Conservation (phyloP, 2,329 filamentous ascomycete species). For the Bipolaris cookei region DNA sequence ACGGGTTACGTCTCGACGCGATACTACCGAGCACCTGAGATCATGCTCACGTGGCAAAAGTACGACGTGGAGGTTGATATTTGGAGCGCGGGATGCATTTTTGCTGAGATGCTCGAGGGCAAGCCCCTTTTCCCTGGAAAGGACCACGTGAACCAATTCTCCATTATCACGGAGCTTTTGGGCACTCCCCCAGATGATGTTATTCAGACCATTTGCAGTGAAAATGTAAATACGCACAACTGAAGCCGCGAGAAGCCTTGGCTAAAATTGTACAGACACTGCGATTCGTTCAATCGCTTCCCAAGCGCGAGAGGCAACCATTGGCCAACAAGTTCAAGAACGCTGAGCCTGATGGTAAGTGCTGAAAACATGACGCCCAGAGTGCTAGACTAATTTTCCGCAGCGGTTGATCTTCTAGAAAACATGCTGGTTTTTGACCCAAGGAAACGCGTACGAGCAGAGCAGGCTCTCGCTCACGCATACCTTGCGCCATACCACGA, state of each 20-base stretch:
- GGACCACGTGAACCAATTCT: conserved; percentile 99
- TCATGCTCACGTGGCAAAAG: conserved; percentile 99
- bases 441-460: conserved; percentile 90
- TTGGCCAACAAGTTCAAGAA: conserved; percentile 92
- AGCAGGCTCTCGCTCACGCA: conserved; percentile 84
- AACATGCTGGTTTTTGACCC: conserved; percentile 98
- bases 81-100: conserved; percentile 99
- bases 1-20: conserved; percentile 98
- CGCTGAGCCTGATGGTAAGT: conserved; percentile 80
- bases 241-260: neutral
- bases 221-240: conserved; percentile 70
- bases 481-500: conserved; percentile 98
- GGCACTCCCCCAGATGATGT: conserved; percentile 98
- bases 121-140: conserved; percentile 98
- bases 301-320: conserved; percentile 90
- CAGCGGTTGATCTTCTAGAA: conserved; percentile 92
- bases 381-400: conserved; percentile 6
- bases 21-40: conserved; percentile 98
- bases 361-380: neutral
- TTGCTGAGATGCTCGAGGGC: conserved; percentile 98
- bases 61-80: conserved; percentile 99
- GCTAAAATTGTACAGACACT: conserved; percentile 69
- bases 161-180: conserved; percentile 96
- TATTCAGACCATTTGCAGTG: conserved; percentile 97
- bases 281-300: conserved; percentile 95